A percentile compares a stretch with the other conserved stretches of the same genome.
Conservation (phyloP, 352 stramenopile genomes). For the Phytopythium sindhum region DNA sequence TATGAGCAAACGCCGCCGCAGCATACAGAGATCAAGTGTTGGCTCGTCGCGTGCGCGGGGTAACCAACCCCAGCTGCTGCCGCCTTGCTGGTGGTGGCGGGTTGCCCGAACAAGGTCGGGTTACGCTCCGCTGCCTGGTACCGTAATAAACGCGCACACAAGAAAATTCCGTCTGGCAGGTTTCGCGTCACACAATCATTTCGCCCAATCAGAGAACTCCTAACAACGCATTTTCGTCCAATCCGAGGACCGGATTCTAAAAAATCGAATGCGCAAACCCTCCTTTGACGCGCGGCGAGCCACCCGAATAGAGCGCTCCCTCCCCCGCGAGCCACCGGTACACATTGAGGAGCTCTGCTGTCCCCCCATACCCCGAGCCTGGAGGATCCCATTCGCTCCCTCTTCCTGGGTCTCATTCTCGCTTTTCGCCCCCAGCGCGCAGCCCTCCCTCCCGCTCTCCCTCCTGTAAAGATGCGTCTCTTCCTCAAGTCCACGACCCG, state of each 20-base stretch:
- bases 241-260: background rate
- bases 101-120: background rate
- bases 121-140: background rate
- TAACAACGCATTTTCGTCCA: background rate
- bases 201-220: background rate
- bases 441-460: background rate
- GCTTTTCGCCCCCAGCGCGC: constrained; percentile 20
- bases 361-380: background rate
- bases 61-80: background rate
- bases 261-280: constrained; percentile 8
- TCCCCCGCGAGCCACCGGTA: constrained; percentile 2
- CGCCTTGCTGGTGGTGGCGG: background rate
- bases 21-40: background rate
- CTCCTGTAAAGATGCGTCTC: constrained; percentile 45
- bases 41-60: constrained; percentile 1
- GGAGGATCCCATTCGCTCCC: background rate
- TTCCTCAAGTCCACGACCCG: constrained; percentile 53
- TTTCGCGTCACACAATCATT: background rate
- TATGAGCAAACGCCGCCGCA: background rate
- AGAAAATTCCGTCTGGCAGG: constrained; percentile 2
- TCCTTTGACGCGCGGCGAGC: background rate
- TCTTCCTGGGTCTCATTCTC: constrained; percentile 16
- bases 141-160: background rate
- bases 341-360: background rate
- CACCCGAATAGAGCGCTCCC: constrained; percentile 6